These are phyloP conservation scores for Penicillium salamii DNA, from an alignment of 495 filamentous ascomycete species.

Conservation along the genomic window DNA sequence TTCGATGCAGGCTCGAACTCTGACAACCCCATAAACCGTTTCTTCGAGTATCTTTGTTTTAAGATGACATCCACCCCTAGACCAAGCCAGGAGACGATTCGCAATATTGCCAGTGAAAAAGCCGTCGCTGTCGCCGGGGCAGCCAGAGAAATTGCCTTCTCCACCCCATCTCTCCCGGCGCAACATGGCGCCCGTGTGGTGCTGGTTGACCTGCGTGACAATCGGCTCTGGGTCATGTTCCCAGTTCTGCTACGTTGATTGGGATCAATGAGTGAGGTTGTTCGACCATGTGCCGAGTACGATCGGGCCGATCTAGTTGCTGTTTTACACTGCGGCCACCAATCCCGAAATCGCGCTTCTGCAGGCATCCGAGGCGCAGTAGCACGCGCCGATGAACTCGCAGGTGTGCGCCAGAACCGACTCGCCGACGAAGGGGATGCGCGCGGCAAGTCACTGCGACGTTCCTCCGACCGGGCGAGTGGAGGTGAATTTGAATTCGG, in stretches of 20 bases:
- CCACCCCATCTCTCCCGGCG: slow-evolving; percentile 24
- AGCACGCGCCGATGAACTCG: slow-evolving; percentile 10
- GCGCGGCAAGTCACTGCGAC: neutral
- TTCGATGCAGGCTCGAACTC: neutral
- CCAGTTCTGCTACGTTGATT: slow-evolving; percentile 20
- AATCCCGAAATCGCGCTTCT: slow-evolving; percentile 20
- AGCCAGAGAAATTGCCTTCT: slow-evolving; percentile 34
- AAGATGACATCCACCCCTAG: slow-evolving; percentile 15
- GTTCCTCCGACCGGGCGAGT: slow-evolving; percentile 11
- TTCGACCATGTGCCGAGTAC: slow-evolving; percentile 13
- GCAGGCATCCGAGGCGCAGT: slow-evolving; percentile 1
- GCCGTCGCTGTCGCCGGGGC: slow-evolving; percentile 35
- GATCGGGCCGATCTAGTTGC: slow-evolving; percentile 14
- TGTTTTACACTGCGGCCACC: slow-evolving; percentile 21
- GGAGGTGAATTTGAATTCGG: slow-evolving; percentile 18
- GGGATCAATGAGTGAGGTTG: slow-evolving; percentile 15
- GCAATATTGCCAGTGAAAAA: neutral
- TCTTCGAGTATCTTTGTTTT: neutral
- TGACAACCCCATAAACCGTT: no score
- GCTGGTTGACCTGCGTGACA: slow-evolving; percentile 33
- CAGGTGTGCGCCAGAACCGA: slow-evolving; percentile 18
- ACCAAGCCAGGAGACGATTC: slow-evolving; percentile 5
- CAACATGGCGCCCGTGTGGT: slow-evolving; percentile 33
- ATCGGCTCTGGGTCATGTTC: slow-evolving; percentile 14
- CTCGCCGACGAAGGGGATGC: slow-evolving; percentile 12